Conservation (phyloP, 352 stramenopile genomes). For the Phytophthora macrochlamydospora region DNA sequence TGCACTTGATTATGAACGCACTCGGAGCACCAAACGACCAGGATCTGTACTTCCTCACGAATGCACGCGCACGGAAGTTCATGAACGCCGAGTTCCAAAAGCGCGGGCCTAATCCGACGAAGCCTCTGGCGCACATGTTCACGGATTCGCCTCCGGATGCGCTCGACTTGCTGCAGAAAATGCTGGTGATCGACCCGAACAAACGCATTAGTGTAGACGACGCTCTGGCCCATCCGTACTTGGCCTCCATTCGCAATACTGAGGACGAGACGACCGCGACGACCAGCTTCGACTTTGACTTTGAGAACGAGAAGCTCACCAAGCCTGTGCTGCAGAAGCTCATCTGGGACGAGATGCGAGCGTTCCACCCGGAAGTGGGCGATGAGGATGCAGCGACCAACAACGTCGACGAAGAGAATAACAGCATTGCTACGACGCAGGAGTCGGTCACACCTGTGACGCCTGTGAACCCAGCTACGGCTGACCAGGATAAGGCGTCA, state of each 20-base stretch:
- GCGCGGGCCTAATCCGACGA: conserved; percentile 62
- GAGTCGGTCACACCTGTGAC: conserved; percentile 44
- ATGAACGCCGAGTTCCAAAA: conserved; percentile 87
- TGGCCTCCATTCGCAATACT: conserved; percentile 86
- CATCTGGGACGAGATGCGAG: conserved; percentile 87
- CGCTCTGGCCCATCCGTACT: conserved; percentile 89
- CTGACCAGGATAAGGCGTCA: conserved; percentile 8
- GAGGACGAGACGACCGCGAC: conserved; percentile 88
- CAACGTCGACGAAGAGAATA: conserved; percentile 17
- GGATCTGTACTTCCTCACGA: conserved; percentile 98
- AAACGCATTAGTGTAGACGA: conserved; percentile 92
- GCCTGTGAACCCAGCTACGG: conserved; percentile 28
- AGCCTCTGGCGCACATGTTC: conserved; percentile 80
- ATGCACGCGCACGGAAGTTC: conserved; percentile 82
- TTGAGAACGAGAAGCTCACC: conserved; percentile 87
- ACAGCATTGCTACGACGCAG: conserved; percentile 27
- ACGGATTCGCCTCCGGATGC: conserved; percentile 61
- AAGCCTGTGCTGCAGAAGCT: conserved; percentile 83
- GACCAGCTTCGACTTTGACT: conserved; percentile 84
- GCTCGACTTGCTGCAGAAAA: conserved; percentile 90
- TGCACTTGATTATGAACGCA: conserved; percentile 97
- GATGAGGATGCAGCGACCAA: conserved; percentile 32
- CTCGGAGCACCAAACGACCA: conserved; percentile 94
- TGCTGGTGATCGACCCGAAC: conserved; percentile 93
- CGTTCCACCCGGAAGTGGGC: conserved; percentile 70